Evolutionary conservation across 2,329 filamentous ascomycete genomes (phyloP).

Genomic region (Beauveria australis): DNA sequence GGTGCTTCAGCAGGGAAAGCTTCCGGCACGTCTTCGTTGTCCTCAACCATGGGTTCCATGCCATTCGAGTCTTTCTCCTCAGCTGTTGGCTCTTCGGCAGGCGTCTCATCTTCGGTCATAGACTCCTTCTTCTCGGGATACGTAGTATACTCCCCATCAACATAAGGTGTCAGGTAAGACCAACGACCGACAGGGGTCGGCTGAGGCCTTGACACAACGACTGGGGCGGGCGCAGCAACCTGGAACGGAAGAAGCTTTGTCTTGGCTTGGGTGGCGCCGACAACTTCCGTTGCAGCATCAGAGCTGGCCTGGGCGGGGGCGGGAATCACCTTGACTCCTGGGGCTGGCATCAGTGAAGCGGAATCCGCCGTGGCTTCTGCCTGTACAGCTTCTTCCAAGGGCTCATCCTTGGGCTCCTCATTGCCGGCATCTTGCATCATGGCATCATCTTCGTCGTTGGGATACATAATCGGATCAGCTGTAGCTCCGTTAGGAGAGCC

Average conservation of each 20-base stretch:
- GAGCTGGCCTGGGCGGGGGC: background rate
- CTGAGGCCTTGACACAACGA: constrained; percentile 20
- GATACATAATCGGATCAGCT: background rate
- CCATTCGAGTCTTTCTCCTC: constrained; percentile 21
- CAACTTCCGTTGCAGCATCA: constrained; percentile 3
- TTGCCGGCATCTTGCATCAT: background rate
- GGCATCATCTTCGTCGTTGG: background rate
- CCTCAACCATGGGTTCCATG: constrained; percentile 18
- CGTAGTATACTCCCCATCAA: constrained; percentile 29
- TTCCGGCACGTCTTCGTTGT: constrained; percentile 16
- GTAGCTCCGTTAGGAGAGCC: background rate
- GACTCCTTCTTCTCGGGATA: constrained; percentile 31
- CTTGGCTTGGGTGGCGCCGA: background rate
- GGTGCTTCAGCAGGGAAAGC: constrained; percentile 23
- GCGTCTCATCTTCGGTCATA: constrained; percentile 23
- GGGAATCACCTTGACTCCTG: background rate
- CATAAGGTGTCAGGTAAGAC: constrained; percentile 32
- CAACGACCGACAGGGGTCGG: constrained; percentile 26
- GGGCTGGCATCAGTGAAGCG: background rate
- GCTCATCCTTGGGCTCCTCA: background rate
- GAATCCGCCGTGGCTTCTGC: background rate
- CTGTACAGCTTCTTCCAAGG: background rate
- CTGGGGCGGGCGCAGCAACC: background rate
- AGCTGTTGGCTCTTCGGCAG: constrained; percentile 22
- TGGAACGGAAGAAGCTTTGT: background rate